Percentiles rank a stretch among this genome's conserved stretches.
phyloP scores from a whole-genome alignment of 2,329 filamentous ascomycete genomes.

The Xylariomycetidae sp. region DNA sequence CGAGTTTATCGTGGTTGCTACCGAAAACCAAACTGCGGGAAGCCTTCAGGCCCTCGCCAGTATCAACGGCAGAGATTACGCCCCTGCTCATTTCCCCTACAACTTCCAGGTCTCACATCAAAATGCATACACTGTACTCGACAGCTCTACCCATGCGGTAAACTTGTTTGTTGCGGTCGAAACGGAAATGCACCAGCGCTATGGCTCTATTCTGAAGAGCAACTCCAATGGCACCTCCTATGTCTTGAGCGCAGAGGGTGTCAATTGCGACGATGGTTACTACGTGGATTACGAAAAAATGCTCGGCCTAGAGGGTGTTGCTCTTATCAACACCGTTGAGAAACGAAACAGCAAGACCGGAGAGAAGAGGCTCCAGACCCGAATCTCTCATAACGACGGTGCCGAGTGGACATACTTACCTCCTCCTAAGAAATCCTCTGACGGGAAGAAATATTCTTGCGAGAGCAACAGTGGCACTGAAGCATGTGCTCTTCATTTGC shows the following conservation, averaged over 20 bases:
- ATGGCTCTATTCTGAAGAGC: constrained; percentile 90
- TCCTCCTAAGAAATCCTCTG: constrained; percentile 64
- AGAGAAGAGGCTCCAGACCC: constrained; percentile 76
- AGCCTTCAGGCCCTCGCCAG: constrained; percentile 75
- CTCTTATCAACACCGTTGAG: constrained; percentile 76
- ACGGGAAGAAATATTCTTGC: constrained; percentile 69
- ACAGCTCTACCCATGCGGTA: constrained; percentile 89
- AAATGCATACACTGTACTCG: constrained; percentile 84
- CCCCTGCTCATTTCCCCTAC: constrained; percentile 75
- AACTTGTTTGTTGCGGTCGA: constrained; percentile 89
- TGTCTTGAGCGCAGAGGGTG: constrained; percentile 70
- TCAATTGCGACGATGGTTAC: constrained; percentile 71
- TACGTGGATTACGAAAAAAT: constrained; percentile 98
- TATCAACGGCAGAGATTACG: constrained; percentile 77
- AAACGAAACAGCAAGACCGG: constrained; percentile 63
- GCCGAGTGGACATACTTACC: constrained; percentile 75
- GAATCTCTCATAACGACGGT: constrained; percentile 95
- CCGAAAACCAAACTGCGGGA: constrained; percentile 60
- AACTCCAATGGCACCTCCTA: constrained; percentile 98
- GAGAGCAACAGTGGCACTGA: constrained; percentile 49
- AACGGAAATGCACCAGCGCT: constrained; percentile 56
- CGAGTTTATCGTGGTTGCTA: constrained; percentile 90
- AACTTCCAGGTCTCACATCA: constrained; percentile 76
- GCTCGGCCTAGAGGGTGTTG: constrained; percentile 83
- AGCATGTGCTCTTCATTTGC: constrained; percentile 82